Evolutionary conservation across 805 yeast species (phyloP), one percentile per base, ranked within the genome.

Genomic region (Ogataea zsoltii): DNA sequence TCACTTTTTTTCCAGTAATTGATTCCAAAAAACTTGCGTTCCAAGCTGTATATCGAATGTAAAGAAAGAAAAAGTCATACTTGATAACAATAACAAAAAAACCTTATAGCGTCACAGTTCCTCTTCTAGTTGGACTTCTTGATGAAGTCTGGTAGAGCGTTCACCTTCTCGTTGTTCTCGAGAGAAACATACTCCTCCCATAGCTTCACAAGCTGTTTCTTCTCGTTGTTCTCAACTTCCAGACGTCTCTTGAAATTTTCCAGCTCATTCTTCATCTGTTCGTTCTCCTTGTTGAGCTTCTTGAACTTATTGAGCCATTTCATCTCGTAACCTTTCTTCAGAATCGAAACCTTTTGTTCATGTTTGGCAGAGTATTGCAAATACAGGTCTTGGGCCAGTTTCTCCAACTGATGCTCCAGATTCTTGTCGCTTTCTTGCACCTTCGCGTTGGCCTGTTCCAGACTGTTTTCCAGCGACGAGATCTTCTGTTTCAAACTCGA

Each of bases 341-440:
- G 67, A 26, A 79, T 75, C 12, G 74, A 73, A 7, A 87, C 85
- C 62, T 87, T 87, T 42, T 78, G 76, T 50, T 83, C 88, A 58
- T 88, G 95, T 59, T 88, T 87, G 40, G 83, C 80, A 2, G 88
- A 79, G 58, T 87, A 87, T 59, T 84, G 90, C 31, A 77, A 72
- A 57, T 86, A 86, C 10, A 87, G 68, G 54, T 83, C 88, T 48
- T 80, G 83, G 0, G 91, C 87, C 38, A 86, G 65, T 50, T 79
- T 76, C 50, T 81, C 80, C 31, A 84, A 65, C 56, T 79, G 76
- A 46, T 70, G 71, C 49, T 80, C 82, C 2, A 79, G 68, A 15
- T 76, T 79, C 21, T 63, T 62, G 44, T 81, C 83, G 23, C 73
- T 71, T 2, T 63, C 60, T 7, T 50, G 51, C 9, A 69, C 53